Conservation (phyloP, 192 early-diverging fungal species). For the Coemansia sp. region DNA sequence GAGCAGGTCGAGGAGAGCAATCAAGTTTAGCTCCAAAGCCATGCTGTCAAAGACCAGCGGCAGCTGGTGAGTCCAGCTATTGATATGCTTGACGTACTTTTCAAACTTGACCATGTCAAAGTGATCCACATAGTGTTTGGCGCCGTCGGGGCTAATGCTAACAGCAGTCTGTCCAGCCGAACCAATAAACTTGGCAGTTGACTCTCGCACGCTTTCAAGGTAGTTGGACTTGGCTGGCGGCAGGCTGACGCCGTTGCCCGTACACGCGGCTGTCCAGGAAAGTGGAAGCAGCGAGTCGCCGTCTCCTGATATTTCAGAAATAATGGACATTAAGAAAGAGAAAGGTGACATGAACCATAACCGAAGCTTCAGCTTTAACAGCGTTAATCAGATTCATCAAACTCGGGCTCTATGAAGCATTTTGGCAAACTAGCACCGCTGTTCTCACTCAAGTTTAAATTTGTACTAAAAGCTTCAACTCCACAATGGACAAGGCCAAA, state of each 20-base stretch:
- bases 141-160: constrained; percentile 28
- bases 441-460: not conserved
- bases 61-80: constrained; percentile 59
- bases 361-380: no score
- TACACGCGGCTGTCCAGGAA: constrained; percentile 36
- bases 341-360: not conserved
- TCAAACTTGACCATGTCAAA: constrained; percentile 44
- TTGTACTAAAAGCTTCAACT: not conserved
- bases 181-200: constrained; percentile 29
- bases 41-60: constrained; percentile 75
- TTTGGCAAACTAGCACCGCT: no score
- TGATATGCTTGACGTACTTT: constrained; percentile 28
- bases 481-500: constrained; percentile 24
- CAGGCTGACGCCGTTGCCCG: constrained; percentile 17
- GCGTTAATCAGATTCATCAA: no score
- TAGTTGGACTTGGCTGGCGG: constrained; percentile 28
- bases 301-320: constrained; percentile 28
- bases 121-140: constrained; percentile 31
- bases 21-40: constrained; percentile 75
- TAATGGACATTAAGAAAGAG: constrained; percentile 19
- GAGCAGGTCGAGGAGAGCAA: constrained; percentile 72
- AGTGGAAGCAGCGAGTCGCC: constrained; percentile 20
- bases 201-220: constrained; percentile 44
- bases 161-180: constrained; percentile 29
- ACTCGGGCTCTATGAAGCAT: no score